These are phyloP conservation scores for Tripidium arundinaceum DNA, from an alignment of 202 grass and related monocot species.

Conservation along the genomic window DNA sequence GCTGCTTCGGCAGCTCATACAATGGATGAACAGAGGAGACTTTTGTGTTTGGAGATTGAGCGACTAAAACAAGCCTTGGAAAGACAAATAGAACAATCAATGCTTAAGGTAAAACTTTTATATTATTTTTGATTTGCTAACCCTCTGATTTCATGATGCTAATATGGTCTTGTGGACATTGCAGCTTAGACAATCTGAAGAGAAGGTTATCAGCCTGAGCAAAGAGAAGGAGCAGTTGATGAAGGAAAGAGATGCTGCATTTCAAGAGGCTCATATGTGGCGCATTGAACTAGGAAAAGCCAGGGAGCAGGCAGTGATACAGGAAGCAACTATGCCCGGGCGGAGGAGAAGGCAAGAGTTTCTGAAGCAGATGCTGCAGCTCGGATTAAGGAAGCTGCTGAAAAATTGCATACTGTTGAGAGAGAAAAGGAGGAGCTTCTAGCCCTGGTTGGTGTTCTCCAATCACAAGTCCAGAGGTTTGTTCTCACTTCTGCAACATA, in stretches of 20 bases:
- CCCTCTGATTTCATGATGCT: not conserved
- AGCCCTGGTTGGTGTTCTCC: constrained; percentile 60
- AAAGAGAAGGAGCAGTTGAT: constrained; percentile 76
- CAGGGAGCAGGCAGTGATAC: constrained; percentile 79
- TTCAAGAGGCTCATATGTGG: constrained; percentile 85
- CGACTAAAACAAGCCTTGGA: constrained; percentile 58
- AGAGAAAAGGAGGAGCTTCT: constrained; percentile 84
- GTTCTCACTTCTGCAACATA: constrained; percentile 4
- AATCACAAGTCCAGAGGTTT: constrained; percentile 91
- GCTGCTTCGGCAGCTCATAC: constrained; percentile 79
- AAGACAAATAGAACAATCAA: constrained; percentile 65
- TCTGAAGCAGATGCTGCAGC: constrained; percentile 58
- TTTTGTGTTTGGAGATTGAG: constrained; percentile 67
- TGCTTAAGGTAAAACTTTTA: constrained; percentile 50
- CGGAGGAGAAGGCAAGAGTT: constrained; percentile 73
- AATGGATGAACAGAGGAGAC: constrained; percentile 67
- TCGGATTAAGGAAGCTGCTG: constrained; percentile 57
- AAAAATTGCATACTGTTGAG: constrained; percentile 49
- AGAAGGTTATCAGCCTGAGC: constrained; percentile 61
- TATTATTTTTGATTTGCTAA: not conserved
- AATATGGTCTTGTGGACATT: constrained; percentile 24
- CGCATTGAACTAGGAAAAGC: constrained; percentile 92
- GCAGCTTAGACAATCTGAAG: constrained; percentile 76
- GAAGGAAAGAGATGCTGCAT: constrained; percentile 79
- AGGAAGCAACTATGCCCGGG: constrained; percentile 76